Percentiles rank a stretch among this genome's conserved stretches.
phyloP scores from a whole-genome alignment of 169 alveolate species.

The Theileria equi region DNA sequence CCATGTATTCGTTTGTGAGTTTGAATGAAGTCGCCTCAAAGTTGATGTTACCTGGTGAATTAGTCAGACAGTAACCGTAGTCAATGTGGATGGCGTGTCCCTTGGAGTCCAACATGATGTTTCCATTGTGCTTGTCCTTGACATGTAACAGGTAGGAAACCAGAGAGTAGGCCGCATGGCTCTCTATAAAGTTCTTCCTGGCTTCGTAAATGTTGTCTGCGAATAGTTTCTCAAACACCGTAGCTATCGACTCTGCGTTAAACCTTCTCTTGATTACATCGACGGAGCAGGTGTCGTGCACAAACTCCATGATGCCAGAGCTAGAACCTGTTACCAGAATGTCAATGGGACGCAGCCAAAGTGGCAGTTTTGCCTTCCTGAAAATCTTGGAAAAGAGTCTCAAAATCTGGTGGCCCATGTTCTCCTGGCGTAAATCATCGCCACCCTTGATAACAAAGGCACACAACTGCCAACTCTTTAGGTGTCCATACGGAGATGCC shows the following conservation, averaged over 20 bases:
- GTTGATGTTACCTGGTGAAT: conserved; percentile 94
- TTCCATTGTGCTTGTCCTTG: conserved; percentile 96
- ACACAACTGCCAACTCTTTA: conserved; percentile 81
- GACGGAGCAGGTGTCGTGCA: conserved; percentile 74
- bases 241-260: conserved; percentile 68
- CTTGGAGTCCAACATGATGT: conserved; percentile 87
- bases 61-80: conserved; percentile 92
- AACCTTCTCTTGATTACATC: conserved; percentile 73
- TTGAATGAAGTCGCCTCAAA: conserved; percentile 96
- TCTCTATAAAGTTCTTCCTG: conserved; percentile 85
- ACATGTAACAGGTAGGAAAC: conserved; percentile 89
- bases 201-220: conserved; percentile 73
- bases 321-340: conserved; percentile 90
- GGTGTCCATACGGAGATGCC: conserved; percentile 80
- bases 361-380: conserved; percentile 82
- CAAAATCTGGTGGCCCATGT: conserved; percentile 92
- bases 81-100: conserved; percentile 95
- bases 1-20: conserved; percentile 92
- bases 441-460: conserved; percentile 92
- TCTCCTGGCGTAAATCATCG: conserved; percentile 94
- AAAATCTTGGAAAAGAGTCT: conserved; percentile 85
- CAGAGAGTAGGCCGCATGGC: conserved; percentile 94
- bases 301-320: conserved; percentile 88
- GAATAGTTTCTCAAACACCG: conserved; percentile 67
- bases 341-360: conserved; percentile 92